phyloP scores from a whole-genome alignment of 148 eudicot genomes.

The Cornus florida region DNA sequence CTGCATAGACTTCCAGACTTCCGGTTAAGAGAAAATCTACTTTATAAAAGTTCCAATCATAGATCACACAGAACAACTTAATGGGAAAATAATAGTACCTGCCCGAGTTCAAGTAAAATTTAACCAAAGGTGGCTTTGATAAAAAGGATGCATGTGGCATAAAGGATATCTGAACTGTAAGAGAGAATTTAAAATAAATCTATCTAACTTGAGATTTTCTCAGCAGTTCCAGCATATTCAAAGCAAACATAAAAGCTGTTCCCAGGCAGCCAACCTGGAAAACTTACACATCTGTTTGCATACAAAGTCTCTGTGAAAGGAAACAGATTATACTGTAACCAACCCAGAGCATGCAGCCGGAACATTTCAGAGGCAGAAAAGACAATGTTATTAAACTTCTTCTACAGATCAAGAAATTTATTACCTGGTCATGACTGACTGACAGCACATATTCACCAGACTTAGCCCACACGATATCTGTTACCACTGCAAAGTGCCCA shows the following conservation, averaged over 20 bases:
- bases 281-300: background rate
- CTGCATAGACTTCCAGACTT: background rate
- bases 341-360: background rate
- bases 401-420: background rate
- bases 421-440: constrained; percentile 96
- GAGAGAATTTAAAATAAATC: background rate
- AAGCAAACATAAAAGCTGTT: background rate
- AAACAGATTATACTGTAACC: background rate
- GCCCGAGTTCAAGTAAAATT: background rate
- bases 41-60: background rate
- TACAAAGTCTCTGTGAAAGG: background rate
- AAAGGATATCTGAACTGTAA: background rate
- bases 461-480: constrained; percentile 85
- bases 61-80: background rate
- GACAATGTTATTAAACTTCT: background rate
- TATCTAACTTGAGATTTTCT: background rate
- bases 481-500: constrained; percentile 77
- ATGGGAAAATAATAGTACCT: background rate
- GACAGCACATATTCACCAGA: constrained; percentile 77
- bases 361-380: constrained; percentile 5
- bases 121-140: background rate
- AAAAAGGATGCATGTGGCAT: background rate
- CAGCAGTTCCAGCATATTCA: background rate
- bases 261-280: background rate
- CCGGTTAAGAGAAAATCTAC: background rate